Base-by-base conservation (phyloP, 306 rosid genomes). In the Pterocarpus macrocarpus region DNA sequence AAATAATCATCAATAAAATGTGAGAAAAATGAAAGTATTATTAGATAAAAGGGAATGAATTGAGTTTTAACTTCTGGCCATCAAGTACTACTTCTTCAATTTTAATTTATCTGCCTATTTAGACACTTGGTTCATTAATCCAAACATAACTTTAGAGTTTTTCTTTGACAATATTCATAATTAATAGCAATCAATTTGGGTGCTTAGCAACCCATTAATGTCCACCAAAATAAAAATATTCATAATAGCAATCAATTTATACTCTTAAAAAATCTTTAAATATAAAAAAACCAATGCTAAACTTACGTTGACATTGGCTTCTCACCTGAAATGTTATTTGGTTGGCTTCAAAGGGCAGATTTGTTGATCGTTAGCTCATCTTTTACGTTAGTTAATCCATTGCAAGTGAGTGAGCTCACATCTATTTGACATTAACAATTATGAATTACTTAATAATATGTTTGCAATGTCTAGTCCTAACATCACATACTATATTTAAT, bases 281-380 rank as follows among this genome's bases (percentile, higher is more conserved):
- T 61, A 36, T 17, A 16, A 76, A 76, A 76, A 13, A 32, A 4
- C 4, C 32, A 9, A 7, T 6, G 64, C 52, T 63, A 47, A 50
- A 16, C 11, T 38, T 69, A 47, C 2, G 28, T 64, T 68, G 61
- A 30, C 34, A 28, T 10, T 45, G 58, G 67, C 59, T 80, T 71
- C 47, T 15, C 45, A 55, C 13, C 4, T 8, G 52, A 41, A 4
- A 55, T 82, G 79, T 28, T 70, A 28, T 63, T 76, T 80, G 85
- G 82, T 15, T 76, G 76, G 56, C 75, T 76, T 85, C 67, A 80
- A 85, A 76, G 82, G 88, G 71, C 85, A 80, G 0, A 12, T 47
- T 67, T 41, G 14, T 58, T 57, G 9, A 57, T 45, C 8, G 28
- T 28, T 38, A 12, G 14, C 53, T 63, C 59, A 17, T 64, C 7